Percentiles rank a stretch among this genome's conserved stretches.
These are phyloP conservation scores for Pseudohyphozyma bogoriensis DNA, from an alignment of 768 basidiomycete genomes.

Conservation along the genomic window DNA sequence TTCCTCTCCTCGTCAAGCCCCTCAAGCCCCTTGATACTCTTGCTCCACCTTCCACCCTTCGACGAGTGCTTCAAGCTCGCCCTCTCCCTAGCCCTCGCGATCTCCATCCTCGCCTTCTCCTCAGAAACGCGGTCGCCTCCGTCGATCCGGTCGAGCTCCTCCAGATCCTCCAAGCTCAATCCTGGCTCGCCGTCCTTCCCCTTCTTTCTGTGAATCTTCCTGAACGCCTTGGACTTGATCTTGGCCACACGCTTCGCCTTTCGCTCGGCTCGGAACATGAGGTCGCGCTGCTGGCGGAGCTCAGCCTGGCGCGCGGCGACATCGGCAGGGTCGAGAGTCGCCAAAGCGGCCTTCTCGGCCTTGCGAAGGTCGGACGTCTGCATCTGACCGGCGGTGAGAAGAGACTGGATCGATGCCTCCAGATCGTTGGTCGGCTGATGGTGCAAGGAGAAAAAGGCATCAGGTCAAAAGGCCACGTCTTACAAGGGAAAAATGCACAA, in stretches of 20 bases:
- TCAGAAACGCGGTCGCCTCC: constrained; percentile 46
- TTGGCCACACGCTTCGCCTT: constrained; percentile 83
- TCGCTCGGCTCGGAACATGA: constrained; percentile 83
- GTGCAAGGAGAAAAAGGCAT: neutral
- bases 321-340: constrained; percentile 62
- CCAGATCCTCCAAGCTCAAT: constrained; percentile 39
- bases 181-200: constrained; percentile 40
- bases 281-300: constrained; percentile 77
- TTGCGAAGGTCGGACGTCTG: constrained; percentile 64
- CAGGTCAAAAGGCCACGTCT: neutral
- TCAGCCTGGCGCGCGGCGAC: constrained; percentile 69
- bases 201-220: constrained; percentile 64
- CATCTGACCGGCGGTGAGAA: constrained; percentile 71
- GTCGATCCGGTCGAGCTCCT: constrained; percentile 50
- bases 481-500: constrained; percentile 11
- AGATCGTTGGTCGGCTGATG: constrained; percentile 61
- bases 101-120: constrained; percentile 56
- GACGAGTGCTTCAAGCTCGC: constrained; percentile 81
- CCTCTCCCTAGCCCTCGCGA: constrained; percentile 72
- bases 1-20: constrained; percentile 52
- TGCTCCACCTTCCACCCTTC: constrained; percentile 51
- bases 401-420: constrained; percentile 69
- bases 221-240: constrained; percentile 91
- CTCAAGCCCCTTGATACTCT: constrained; percentile 35
- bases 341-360: constrained; percentile 69